These are phyloP conservation scores for Cytospora chrysosperma DNA, from an alignment of 2,329 filamentous ascomycete genomes.

Conservation along the genomic window DNA sequence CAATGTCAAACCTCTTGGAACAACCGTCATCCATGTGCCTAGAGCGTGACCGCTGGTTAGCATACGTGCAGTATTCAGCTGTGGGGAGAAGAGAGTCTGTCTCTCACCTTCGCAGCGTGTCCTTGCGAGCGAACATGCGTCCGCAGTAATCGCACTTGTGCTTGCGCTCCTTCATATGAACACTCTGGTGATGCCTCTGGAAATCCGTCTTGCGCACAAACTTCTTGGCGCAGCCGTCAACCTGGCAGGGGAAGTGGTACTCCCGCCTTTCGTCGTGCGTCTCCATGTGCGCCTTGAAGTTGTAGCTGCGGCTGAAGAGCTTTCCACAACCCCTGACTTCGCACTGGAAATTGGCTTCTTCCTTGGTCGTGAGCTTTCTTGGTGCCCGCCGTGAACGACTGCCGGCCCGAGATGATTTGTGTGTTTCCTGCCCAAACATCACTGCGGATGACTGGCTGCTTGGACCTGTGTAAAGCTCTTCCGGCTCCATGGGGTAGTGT, in stretches of 20 bases:
- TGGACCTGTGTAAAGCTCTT: slow-evolving; percentile 27
- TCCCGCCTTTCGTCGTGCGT: slow-evolving; percentile 74
- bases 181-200: slow-evolving; percentile 59
- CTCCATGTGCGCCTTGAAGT: slow-evolving; percentile 83
- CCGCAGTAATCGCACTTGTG: slow-evolving; percentile 70
- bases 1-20: slow-evolving; percentile 62
- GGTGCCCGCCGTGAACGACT: slow-evolving; percentile 38
- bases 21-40: slow-evolving; percentile 79
- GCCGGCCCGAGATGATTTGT: slow-evolving; percentile 31
- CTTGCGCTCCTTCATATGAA: slow-evolving; percentile 72
- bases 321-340: slow-evolving; percentile 68
- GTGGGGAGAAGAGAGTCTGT: neutral
- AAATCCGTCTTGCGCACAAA: slow-evolving; percentile 86
- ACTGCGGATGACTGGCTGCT: slow-evolving; percentile 26
- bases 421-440: slow-evolving; percentile 28
- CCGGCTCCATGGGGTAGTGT: slow-evolving; percentile 35
- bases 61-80: neutral
- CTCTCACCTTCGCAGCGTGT: slow-evolving; percentile 74
- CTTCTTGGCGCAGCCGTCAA: slow-evolving; percentile 65
- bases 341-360: slow-evolving; percentile 72
- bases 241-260: slow-evolving; percentile 68
- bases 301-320: slow-evolving; percentile 80
- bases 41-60: slow-evolving; percentile 8
- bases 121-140: slow-evolving; percentile 73
- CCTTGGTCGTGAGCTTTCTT: slow-evolving; percentile 60